Evolutionary conservation across 257 asterid genomes (phyloP).

Genomic region (Lycium ferocissimum): DNA sequence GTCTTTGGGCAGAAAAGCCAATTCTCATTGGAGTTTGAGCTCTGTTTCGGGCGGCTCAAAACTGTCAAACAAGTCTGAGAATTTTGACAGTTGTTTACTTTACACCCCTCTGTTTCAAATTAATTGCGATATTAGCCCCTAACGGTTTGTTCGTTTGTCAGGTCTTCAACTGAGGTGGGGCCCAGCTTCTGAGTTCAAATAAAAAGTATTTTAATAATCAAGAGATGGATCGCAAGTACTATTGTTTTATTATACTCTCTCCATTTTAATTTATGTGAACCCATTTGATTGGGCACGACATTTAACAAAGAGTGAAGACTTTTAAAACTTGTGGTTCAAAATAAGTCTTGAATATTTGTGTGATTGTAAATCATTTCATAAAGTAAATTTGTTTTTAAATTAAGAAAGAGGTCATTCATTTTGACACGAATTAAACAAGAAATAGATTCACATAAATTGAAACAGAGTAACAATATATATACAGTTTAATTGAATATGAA

Average conservation of each 20-base stretch:
- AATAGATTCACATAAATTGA: no score
- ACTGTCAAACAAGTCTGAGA: slow-evolving; percentile 43
- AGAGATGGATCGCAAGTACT: not conserved
- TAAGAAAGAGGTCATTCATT: no score
- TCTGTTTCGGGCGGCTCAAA: slow-evolving; percentile 52
- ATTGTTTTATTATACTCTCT: not conserved
- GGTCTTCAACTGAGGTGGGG: not conserved
- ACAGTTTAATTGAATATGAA: slow-evolving; percentile 8
- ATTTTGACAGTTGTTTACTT: slow-evolving; percentile 57
- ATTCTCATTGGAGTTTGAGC: slow-evolving; percentile 55
- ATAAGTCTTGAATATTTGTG: no score
- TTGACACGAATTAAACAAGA: no score
- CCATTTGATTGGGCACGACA: no score
- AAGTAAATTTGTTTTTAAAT: no score
- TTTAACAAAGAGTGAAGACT: no score
- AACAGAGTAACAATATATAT: not conserved
- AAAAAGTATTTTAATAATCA: not conserved
- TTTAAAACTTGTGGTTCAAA: no score
- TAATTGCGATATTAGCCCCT: slow-evolving; percentile 47
- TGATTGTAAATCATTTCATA: no score
- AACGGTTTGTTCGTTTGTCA: slow-evolving; percentile 52
- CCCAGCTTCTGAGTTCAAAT: not conserved
- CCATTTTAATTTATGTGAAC: no score
- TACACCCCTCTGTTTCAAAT: slow-evolving; percentile 25
- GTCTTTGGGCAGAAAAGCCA: slow-evolving; percentile 49